These are phyloP conservation scores for Tolypocladium guangdongense DNA, from an alignment of 2,329 filamentous ascomycete genomes.

Conservation along the genomic window DNA sequence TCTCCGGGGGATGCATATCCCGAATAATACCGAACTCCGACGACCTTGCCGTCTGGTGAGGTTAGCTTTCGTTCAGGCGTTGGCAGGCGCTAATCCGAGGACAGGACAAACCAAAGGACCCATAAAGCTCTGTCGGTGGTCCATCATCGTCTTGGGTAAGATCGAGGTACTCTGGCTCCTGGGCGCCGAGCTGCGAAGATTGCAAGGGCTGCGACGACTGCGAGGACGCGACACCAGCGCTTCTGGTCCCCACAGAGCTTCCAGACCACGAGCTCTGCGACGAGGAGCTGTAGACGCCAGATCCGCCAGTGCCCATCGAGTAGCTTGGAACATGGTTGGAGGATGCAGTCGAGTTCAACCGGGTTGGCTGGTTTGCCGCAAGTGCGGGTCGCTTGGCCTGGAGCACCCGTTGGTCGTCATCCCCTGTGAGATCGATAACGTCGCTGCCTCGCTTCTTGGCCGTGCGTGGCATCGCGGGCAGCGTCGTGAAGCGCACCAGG, in stretches of 20 bases:
- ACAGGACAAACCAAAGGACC: slow-evolving; percentile 26
- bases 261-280: background rate
- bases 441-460: slow-evolving; percentile 24
- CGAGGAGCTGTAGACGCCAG: slow-evolving; percentile 5
- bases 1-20: slow-evolving; percentile 54
- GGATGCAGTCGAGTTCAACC: background rate
- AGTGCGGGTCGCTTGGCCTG: slow-evolving; percentile 15
- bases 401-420: slow-evolving; percentile 16
- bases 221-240: slow-evolving; percentile 1
- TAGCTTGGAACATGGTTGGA: background rate
- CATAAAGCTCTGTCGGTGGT: slow-evolving; percentile 34
- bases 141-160: slow-evolving; percentile 33
- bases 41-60: slow-evolving; percentile 31
- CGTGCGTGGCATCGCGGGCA: slow-evolving; percentile 4
- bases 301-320: slow-evolving; percentile 9
- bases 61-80: background rate
- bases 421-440: slow-evolving; percentile 29
- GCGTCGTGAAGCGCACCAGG: background rate
- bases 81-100: background rate
- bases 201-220: slow-evolving; percentile 7
- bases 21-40: slow-evolving; percentile 47
- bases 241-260: background rate
- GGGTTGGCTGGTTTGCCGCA: slow-evolving; percentile 3
- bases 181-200: slow-evolving; percentile 1
- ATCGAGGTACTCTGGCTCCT: slow-evolving; percentile 30